Base-by-base conservation (phyloP, 805 yeast genomes). In the Sugiyamaella americana region DNA sequence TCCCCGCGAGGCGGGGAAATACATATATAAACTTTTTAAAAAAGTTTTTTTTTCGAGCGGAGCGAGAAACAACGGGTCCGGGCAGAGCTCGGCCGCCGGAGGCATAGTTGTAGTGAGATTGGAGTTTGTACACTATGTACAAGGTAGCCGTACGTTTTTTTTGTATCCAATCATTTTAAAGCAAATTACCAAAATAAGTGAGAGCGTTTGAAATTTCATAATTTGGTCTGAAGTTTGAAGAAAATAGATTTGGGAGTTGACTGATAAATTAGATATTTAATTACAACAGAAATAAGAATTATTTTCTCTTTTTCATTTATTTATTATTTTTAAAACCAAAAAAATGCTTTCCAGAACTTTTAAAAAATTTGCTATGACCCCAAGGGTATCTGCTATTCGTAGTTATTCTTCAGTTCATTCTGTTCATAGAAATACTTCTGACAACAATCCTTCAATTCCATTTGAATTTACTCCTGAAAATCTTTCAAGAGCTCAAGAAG, bases 391-490 rank as follows among this genome's bases (percentile, higher is more conserved):
- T n/a, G n/a, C 32, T 26, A 13, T 13, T 26, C 32, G 32, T 26
- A 13, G 32, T 17, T 40, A 40, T 21, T 48, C 50, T 8, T 44
- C 50, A 13, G 49, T 53, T 16, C 52, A 55, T 24, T 52, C 82
- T 21, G 87, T 84, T 46, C 95, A 86, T 69, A 76, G 95, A 63
- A 79, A 87, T 58, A 73, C 82, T 29, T 72, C 76, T 38, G 74
- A 74, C 41, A 84, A 87, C 72, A 82, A 83, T 66, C 78, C 76
- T 41, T 66, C 71, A 44, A 70, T 80, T 44, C 81, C 87, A 37
- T 87, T 87, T 64, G 87, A 82, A 63, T 87, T 86, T 71, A 72
- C 72, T 48, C 58, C 72, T 11, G 87, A 79, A 52, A 85, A 84
- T 70, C 57, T 68, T 60, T 68, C 72, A 53, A 72, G 85, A 55